Evolutionary conservation across 768 basidiomycete genomes (phyloP), one percentile per base, ranked within the genome.

Genomic region (Agrocybe praecox): DNA sequence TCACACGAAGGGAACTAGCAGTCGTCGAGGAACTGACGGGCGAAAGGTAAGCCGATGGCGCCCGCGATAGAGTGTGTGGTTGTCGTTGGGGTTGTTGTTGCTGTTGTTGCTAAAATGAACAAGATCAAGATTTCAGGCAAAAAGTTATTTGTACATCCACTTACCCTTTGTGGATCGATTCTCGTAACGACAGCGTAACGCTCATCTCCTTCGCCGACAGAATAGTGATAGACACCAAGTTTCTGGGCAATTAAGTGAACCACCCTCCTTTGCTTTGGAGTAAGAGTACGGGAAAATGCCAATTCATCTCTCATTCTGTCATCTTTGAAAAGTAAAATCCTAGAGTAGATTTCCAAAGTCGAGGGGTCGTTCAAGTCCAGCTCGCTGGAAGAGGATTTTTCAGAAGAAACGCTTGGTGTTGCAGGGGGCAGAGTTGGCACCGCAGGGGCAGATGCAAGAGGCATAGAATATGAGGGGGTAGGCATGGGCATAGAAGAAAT

Each of bases 231-330:
- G 18, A 99, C 90, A 55, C 94, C 95, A 23, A 99, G 81, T 74
- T 94, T 98, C 76, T 97, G 94, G 18, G 97, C 96, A 55, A 98
- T 90, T 56, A 98, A 81, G 71, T 99, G 96, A 26, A 99, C 96
- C 14, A 94, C 89, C 61, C 96, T 79, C 58, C 96, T 78, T 70
- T 98, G 95, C 69, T 90, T 90, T 19, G 94, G 84, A 29, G 83
- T 78, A 18, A 98, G 82, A 14, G 88, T 86, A 54, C 92, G 78
- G n/a, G 96, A 95, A 73, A 98, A 98, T 5, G 96, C 95, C 53
- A 98, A 86, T 71, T 98, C 96, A 65, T 98, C 96, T 33, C 96
- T 84, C 93, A 98, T 95, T 64, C 83, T 86, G 71, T 98, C 96
- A 65, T 97, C 95, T 78, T 96, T 98, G 87, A 99, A 99, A 36